Conservation (phyloP, 345 rosid genomes). For the Citrus maxima region DNA sequence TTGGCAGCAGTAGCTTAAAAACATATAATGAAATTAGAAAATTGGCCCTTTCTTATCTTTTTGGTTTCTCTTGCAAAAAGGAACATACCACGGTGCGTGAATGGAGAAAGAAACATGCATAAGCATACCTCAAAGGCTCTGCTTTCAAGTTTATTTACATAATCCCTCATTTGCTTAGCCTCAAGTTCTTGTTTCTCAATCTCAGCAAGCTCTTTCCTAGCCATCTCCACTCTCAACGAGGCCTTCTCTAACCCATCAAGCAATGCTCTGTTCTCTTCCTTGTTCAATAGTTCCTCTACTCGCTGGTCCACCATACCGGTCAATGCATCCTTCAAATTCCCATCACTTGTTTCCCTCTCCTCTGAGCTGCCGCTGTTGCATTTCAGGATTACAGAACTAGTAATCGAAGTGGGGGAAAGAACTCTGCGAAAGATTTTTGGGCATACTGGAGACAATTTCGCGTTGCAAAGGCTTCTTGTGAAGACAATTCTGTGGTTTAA, state of each 20-base stretch:
- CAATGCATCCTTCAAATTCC: constrained; percentile 51
- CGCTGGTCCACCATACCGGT: constrained; percentile 59
- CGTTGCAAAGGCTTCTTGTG: neutral
- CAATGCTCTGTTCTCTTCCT: constrained; percentile 69
- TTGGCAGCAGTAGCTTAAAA: neutral
- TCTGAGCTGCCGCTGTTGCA: constrained; percentile 34
- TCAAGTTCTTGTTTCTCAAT: constrained; percentile 72
- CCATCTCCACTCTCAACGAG: constrained; percentile 68
- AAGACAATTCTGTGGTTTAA: neutral
- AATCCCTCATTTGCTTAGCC: constrained; percentile 44
- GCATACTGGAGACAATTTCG: constrained; percentile 6
- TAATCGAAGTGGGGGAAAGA: neutral
- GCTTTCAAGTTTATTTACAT: constrained; percentile 52
- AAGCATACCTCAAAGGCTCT: constrained; percentile 62
- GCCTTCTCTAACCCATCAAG: constrained; percentile 78
- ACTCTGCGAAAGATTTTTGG: neutral
- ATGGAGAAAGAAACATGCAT: neutral
- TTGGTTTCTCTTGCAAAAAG: neutral
- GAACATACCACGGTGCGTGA: neutral
- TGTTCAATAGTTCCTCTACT: constrained; percentile 66
- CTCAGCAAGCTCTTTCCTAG: constrained; percentile 66
- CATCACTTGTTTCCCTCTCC: constrained; percentile 17
- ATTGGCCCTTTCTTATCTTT: neutral
- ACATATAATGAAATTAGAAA: neutral
- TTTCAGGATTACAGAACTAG: constrained; percentile 26